These are phyloP conservation scores for Nasturtium officinale DNA, from an alignment of 345 rosid genomes.

Conservation along the genomic window DNA sequence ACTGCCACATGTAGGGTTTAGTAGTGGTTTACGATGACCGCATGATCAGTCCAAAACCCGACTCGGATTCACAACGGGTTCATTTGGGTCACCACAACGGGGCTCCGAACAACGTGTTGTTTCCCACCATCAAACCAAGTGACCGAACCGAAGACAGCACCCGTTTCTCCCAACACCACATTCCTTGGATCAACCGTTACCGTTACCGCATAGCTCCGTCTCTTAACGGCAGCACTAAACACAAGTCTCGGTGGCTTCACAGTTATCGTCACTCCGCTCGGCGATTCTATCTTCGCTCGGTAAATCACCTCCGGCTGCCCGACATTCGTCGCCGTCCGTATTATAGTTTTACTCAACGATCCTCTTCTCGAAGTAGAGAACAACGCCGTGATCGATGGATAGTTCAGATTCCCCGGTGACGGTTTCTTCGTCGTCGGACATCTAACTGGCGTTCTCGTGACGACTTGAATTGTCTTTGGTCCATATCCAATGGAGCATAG, in stretches of 20 bases:
- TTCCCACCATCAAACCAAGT: slow-evolving; percentile 76
- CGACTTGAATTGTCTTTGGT: slow-evolving; percentile 67
- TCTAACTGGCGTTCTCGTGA: slow-evolving; percentile 55
- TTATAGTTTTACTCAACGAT: slow-evolving; percentile 46
- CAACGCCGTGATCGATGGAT: slow-evolving; percentile 77
- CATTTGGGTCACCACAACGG: slow-evolving; percentile 63
- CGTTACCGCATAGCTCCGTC: slow-evolving; percentile 60
- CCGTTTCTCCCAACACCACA: slow-evolving; percentile 58
- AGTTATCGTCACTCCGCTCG: slow-evolving; percentile 58
- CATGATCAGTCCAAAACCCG: slow-evolving; percentile 33
- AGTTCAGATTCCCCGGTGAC: slow-evolving; percentile 68
- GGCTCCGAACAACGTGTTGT: slow-evolving; percentile 79
- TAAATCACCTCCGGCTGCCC: slow-evolving; percentile 55
- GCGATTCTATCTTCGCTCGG: slow-evolving; percentile 50
- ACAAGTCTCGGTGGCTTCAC: slow-evolving; percentile 64
- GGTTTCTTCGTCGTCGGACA: slow-evolving; percentile 62
- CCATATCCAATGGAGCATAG: slow-evolving; percentile 74
- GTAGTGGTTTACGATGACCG: slow-evolving; percentile 25
- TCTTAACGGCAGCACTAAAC: slow-evolving; percentile 55
- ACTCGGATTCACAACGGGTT: slow-evolving; percentile 27
- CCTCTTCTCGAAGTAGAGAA: slow-evolving; percentile 53
- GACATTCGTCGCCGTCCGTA: slow-evolving; percentile 74
- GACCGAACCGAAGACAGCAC: slow-evolving; percentile 72
- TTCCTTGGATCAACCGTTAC: slow-evolving; percentile 54
- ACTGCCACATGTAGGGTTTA: not conserved